Conservation (phyloP, 805 yeast species). For the Kuraishia hungarica region DNA sequence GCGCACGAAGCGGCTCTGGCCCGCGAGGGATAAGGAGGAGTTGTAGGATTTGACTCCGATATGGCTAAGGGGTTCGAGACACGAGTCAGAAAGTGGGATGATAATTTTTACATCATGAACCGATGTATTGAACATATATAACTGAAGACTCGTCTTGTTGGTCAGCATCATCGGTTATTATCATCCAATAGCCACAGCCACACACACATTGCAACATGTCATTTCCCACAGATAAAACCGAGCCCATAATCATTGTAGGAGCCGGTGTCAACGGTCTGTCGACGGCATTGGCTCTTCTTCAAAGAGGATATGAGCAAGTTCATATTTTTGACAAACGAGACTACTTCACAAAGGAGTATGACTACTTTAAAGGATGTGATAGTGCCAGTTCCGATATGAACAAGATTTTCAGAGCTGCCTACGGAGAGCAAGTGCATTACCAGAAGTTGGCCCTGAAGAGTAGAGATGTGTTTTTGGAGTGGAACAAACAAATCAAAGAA, state of each 20-base stretch:
- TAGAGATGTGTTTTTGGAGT: constrained; percentile 11
- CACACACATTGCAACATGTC: too few species aligned
- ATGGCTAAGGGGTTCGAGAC: not conserved
- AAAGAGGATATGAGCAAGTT: constrained; percentile 26
- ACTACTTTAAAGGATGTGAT: constrained; percentile 28
- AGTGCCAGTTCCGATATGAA: constrained; percentile 31
- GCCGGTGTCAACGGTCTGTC: constrained; percentile 49
- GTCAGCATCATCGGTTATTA: too few species aligned
- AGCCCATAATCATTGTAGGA: constrained; percentile 34
- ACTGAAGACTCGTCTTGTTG: too few species aligned
- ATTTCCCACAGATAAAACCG: not conserved
- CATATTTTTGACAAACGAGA: constrained; percentile 29
- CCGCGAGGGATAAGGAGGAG: not conserved
- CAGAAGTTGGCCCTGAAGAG: constrained; percentile 19
- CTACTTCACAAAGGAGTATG: constrained; percentile 17
- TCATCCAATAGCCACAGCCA: too few species aligned
- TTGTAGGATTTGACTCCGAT: not conserved
- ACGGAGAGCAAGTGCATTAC: constrained; percentile 27
- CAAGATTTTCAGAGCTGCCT: constrained; percentile 28
- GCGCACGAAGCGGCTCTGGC: not conserved
- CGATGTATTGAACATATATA: too few species aligned
- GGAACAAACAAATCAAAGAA: constrained; percentile 17
- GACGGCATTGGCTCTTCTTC: constrained; percentile 32
- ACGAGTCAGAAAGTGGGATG: not conserved
- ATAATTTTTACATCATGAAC: too few species aligned